Evolutionary conservation across 805 yeast genomes (phyloP), one percentile per base, ranked within the genome.

Genomic region (Candida coquimbonensis): DNA sequence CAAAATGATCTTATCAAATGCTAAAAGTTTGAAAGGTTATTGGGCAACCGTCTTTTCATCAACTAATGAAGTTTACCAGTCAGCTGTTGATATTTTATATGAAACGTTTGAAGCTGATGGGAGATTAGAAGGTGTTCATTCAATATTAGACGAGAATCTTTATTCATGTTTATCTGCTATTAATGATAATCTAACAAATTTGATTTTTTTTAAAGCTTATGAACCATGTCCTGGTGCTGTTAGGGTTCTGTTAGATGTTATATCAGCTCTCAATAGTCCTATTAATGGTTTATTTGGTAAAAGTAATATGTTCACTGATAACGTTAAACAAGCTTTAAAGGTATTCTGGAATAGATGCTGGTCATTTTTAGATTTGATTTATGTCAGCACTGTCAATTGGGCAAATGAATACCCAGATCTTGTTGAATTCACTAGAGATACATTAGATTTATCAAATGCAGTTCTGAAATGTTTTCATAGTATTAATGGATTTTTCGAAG

Each of bases 351-450:
- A 66, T 12, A 52, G 65, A 7, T 72, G 81, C 36, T 91, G 99
- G 98, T 56, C 57, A 13, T 83, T 87, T 50, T 64, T 91, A 47
- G 76, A 77, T 39, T 73, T 81, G 70, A 76, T 87, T 2, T 87
- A 85, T 53, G 68, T 70, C 37, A 74, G 77, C 45, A 87, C 95
- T 1, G 66, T 85, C 13, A 61, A 62, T 4, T 91, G 99, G 99
- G 88, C 96, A 0, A 64, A 72, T 2, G 64, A 67, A 34, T 82
- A 80, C 54, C 68, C 72, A 0, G 75, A 74, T 42, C 68, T 87
- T 54, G 75, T 82, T 38, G 95, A 89, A 46, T 90, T 88, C 54
- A 86, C 96, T 3, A 76, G 95, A 60, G 96, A 88, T 58, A 81
- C 87, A 0, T 70, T 91, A 42, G 96, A 90, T 53, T 69, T 87